Conservation (phyloP, 2,329 filamentous ascomycete genomes). For the Talaromyces pinophilus region DNA sequence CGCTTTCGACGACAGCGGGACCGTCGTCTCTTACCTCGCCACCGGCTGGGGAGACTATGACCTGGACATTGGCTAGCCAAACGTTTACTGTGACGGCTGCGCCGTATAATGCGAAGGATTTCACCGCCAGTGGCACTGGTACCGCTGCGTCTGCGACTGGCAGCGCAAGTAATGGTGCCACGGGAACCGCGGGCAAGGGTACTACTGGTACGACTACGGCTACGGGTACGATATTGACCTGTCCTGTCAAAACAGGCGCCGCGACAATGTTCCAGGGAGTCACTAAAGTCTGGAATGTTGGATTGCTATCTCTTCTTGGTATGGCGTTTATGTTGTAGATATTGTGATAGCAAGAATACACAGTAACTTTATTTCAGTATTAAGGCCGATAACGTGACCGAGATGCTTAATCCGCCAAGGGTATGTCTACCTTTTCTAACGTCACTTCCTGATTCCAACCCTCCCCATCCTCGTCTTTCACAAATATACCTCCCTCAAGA, state of each 20-base stretch:
- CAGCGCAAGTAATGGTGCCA: not conserved
- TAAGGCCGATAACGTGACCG: no score
- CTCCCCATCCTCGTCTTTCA: not conserved
- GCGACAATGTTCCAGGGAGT: not conserved
- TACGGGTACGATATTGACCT: not conserved
- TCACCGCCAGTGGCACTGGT: slow-evolving; percentile 15
- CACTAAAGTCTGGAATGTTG: not conserved
- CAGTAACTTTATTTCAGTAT: not conserved
- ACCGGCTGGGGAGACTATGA: slow-evolving; percentile 38
- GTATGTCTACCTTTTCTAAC: not conserved
- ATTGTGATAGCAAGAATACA: not conserved
- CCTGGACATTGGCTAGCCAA: slow-evolving; percentile 37
- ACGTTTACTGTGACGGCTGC: slow-evolving; percentile 42
- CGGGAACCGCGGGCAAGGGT: not conserved
- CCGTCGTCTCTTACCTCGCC: slow-evolving; percentile 36
- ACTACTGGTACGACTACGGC: not conserved
- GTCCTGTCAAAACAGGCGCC: not conserved
- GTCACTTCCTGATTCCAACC: not conserved
- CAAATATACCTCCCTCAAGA: not conserved
- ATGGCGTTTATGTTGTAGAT: slow-evolving; percentile 6
- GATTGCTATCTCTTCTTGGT: not conserved
- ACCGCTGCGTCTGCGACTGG: slow-evolving; percentile 4
- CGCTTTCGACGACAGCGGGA: slow-evolving; percentile 33
- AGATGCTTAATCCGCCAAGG: not conserved
- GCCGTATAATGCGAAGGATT: slow-evolving; percentile 29